phyloP scores from a whole-genome alignment of 2,329 filamentous ascomycete species.

The Aotearoamyces nothofagi region DNA sequence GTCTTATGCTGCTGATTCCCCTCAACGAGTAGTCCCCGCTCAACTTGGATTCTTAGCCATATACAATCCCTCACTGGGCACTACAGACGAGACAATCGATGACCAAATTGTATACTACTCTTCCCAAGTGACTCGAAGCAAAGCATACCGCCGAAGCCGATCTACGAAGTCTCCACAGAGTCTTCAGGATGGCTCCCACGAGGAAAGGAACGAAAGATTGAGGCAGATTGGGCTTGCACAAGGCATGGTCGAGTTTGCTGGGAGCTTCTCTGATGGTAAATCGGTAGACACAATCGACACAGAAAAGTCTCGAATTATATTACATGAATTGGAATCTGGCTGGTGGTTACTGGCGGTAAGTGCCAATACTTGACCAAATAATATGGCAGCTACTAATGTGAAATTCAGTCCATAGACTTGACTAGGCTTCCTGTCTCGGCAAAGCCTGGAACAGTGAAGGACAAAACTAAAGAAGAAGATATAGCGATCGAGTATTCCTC shows the following conservation, averaged over 20 bases:
- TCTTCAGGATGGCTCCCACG: constrained; percentile 24
- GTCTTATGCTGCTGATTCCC: constrained; percentile 9
- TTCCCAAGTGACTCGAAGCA: constrained; percentile 14
- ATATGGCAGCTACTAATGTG: constrained; percentile 6
- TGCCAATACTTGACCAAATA: constrained; percentile 7
- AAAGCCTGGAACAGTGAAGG: constrained; percentile 23
- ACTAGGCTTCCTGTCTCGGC: constrained; percentile 54
- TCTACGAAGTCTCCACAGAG: not conserved
- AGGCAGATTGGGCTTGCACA: constrained; percentile 92
- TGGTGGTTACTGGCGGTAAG: constrained; percentile 94
- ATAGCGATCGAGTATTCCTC: constrained; percentile 62
- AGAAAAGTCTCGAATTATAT: constrained; percentile 68
- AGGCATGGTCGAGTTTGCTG: constrained; percentile 88
- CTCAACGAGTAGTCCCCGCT: constrained; percentile 38
- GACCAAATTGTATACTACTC: constrained; percentile 86
- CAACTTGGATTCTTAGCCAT: constrained; percentile 85
- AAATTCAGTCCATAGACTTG: constrained; percentile 59
- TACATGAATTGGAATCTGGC: constrained; percentile 74
- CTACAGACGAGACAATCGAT: constrained; percentile 39
- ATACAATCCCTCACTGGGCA: constrained; percentile 77
- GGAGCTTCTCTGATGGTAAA: constrained; percentile 66
- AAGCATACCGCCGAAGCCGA: constrained; percentile 2
- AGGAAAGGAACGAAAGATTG: constrained; percentile 72
- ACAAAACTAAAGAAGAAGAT: constrained; percentile 20
- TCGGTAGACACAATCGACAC: constrained; percentile 80